Conservation (phyloP, 306 rosid species). For the Senna tora region DNA sequence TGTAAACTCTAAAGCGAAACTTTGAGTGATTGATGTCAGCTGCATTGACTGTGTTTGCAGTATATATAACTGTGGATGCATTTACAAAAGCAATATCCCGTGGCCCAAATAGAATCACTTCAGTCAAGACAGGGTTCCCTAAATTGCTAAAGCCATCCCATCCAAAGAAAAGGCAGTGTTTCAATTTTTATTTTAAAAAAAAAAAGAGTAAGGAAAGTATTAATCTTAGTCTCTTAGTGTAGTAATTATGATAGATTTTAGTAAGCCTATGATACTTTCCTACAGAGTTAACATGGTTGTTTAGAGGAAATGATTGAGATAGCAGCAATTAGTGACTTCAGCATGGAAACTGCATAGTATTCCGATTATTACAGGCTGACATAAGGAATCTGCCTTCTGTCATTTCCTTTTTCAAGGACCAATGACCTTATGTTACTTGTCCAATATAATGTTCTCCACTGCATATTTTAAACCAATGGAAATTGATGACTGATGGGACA, state of each 20-base stretch:
- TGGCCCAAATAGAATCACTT: not conserved
- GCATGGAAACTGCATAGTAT: not conserved
- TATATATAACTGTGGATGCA: slow-evolving; percentile 3
- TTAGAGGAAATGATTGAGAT: not conserved
- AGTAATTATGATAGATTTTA: not conserved
- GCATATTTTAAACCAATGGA: not conserved
- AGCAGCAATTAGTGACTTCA: not conserved
- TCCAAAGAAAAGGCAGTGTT: not conserved
- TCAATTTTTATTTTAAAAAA: not conserved
- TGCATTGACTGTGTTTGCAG: not conserved
- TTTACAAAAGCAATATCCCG: not conserved
- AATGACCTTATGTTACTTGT: not conserved
- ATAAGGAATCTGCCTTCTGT: not conserved
- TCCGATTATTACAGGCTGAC: not conserved
- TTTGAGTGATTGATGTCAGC: not conserved
- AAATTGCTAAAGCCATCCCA: not conserved
- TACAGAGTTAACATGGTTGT: not conserved
- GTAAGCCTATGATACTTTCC: not conserved
- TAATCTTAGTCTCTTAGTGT: not conserved
- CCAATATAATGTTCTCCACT: not conserved
- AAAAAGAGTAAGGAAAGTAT: not conserved
- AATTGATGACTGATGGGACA: not conserved
- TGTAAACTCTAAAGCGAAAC: not conserved
- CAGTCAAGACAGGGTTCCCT: not conserved
- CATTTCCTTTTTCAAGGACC: not conserved